phyloP scores from a whole-genome alignment of 2,329 filamentous ascomycete species.

The Cladosporium colombiae region DNA sequence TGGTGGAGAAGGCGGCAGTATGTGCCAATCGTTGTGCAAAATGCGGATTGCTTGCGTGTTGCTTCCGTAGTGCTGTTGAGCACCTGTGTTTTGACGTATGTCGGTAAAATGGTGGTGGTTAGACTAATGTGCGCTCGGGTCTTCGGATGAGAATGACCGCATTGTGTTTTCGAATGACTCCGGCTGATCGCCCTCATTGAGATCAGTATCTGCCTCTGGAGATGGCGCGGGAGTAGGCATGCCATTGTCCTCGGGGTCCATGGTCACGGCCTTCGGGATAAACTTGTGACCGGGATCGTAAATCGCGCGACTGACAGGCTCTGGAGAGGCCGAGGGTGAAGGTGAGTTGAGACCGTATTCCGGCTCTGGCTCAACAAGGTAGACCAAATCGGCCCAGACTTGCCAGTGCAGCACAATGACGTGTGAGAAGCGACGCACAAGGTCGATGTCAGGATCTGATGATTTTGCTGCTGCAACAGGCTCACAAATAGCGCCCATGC shows the following conservation, averaged over 20 bases:
- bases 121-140: neutral
- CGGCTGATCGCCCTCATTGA: neutral
- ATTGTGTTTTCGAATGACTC: neutral
- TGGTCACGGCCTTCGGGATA: conserved; percentile 34
- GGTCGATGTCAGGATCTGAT: conserved; percentile 49
- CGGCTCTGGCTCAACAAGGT: conserved; percentile 42
- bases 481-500: conserved; percentile 21
- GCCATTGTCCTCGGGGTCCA: conserved; percentile 30
- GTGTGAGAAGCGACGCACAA: conserved; percentile 78
- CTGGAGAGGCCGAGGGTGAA: conserved; percentile 23
- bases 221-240: conserved; percentile 26
- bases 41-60: neutral
- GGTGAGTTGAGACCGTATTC: conserved; percentile 16
- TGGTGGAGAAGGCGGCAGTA: neutral
- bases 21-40: neutral
- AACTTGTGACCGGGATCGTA: conserved; percentile 34
- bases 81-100: neutral
- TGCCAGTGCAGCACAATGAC: conserved; percentile 86
- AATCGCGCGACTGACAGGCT: conserved; percentile 34
- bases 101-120: neutral
- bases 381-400: conserved; percentile 78
- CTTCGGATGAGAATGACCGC: conserved; percentile 1
- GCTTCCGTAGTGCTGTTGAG: neutral
- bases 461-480: conserved; percentile 3
- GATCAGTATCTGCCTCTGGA: conserved; percentile 14